Evolutionary conservation across 2,329 filamentous ascomycete genomes (phyloP).

Genomic region (Eurotiales sp.): DNA sequence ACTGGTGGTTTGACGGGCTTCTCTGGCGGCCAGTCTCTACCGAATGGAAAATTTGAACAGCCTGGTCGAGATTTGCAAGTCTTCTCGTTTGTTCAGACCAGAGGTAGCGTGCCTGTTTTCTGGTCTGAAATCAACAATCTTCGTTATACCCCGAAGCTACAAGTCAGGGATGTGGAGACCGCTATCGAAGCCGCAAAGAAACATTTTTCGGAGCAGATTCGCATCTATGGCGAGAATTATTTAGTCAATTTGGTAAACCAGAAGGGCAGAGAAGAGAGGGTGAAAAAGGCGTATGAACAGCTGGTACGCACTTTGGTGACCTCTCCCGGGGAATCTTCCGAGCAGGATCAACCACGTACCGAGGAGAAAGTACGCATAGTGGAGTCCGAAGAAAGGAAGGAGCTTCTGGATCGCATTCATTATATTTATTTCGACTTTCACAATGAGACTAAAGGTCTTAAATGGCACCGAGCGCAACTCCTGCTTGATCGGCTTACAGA

Average conservation of each 20-base stretch:
- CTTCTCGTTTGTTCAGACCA: slow-evolving; percentile 90
- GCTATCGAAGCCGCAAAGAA: slow-evolving; percentile 73
- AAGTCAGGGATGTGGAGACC: slow-evolving; percentile 78
- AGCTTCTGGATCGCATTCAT: slow-evolving; percentile 78
- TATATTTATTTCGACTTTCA: slow-evolving; percentile 99
- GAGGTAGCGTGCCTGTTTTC: slow-evolving; percentile 91
- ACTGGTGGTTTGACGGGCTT: slow-evolving; percentile 73
- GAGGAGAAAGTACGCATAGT: slow-evolving; percentile 79
- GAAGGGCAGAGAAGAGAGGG: slow-evolving; percentile 79
- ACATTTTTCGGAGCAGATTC: slow-evolving; percentile 92
- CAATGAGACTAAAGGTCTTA: slow-evolving; percentile 90
- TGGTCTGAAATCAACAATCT: slow-evolving; percentile 96
- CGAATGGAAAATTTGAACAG: slow-evolving; percentile 64
- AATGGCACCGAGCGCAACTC: slow-evolving; percentile 86
- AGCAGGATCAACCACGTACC: slow-evolving; percentile 59
- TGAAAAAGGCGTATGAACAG: slow-evolving; percentile 93
- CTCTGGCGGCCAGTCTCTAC: slow-evolving; percentile 69
- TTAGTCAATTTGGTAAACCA: slow-evolving; percentile 97
- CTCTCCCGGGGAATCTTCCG: slow-evolving; percentile 61
- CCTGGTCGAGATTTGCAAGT: slow-evolving; percentile 76
- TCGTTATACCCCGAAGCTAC: slow-evolving; percentile 84
- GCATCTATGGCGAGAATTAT: slow-evolving; percentile 92
- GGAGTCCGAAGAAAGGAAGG: slow-evolving; percentile 57
- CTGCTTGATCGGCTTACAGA: slow-evolving; percentile 78
- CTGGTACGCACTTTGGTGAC: slow-evolving; percentile 74